A percentile compares a stretch with the other conserved stretches of the same genome.
phyloP scores from a whole-genome alignment of 1,284 basidiomycete species.

The Melanopsichium pennsylvanicum region DNA sequence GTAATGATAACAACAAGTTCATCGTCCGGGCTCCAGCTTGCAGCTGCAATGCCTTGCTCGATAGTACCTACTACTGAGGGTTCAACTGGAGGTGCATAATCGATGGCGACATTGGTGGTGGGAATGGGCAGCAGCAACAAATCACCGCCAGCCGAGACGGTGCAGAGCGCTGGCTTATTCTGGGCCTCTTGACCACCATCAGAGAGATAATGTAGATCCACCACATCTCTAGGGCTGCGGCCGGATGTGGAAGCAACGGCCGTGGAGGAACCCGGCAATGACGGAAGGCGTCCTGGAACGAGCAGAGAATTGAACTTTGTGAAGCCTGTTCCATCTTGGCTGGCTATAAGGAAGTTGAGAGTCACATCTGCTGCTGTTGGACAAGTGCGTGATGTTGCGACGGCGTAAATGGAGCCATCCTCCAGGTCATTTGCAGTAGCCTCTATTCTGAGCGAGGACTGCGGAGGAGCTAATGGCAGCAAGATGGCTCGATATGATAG shows the following conservation, averaged over 20 bases:
- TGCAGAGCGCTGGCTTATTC: conserved; percentile 53
- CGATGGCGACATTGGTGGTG: conserved; percentile 1
- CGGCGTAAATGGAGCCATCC: conserved; percentile 37
- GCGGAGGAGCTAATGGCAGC: conserved; percentile 9
- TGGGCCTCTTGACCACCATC: conserved; percentile 55
- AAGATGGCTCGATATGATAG: conserved; percentile 35
- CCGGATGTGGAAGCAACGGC: conserved; percentile 15
- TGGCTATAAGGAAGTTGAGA: conserved; percentile 15
- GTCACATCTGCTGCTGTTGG: conserved; percentile 25
- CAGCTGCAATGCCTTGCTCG: conserved; percentile 82
- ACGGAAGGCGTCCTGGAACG: conserved; percentile 18
- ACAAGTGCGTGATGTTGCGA: conserved; percentile 30
- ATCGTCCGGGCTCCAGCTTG: conserved; percentile 90
- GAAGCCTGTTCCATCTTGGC: not conserved
- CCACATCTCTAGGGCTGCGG: conserved; percentile 20
- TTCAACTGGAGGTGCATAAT: conserved; percentile 11
- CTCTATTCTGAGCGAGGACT: conserved; percentile 15
- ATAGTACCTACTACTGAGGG: conserved; percentile 73
- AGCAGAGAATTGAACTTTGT: conserved; percentile 21
- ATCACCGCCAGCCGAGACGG: conserved; percentile 59
- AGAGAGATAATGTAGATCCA: conserved; percentile 51
- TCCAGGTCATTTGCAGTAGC: conserved; percentile 33
- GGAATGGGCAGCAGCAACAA: conserved; percentile 51
- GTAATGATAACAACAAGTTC: conserved; percentile 75
- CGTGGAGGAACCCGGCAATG: conserved; percentile 26